Evolutionary conservation across 345 rosid genomes (phyloP).

Genomic region (Syzygium oleosum): DNA sequence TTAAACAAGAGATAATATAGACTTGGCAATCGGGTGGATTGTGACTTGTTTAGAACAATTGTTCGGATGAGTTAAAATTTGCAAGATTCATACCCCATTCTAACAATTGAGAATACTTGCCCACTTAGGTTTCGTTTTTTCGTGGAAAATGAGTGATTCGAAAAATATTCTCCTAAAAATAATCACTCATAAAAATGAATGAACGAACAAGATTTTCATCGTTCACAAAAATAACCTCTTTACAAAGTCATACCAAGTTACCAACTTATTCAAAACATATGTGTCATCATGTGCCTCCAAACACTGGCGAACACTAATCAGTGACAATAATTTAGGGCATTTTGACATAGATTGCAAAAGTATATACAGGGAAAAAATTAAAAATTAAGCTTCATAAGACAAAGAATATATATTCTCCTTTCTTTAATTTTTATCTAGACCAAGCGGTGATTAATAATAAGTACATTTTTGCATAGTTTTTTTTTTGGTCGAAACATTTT

Average conservation of each 20-base stretch:
- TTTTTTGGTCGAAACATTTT: too few relatives aligned
- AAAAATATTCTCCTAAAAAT: too few relatives aligned
- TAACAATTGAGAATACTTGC: not conserved
- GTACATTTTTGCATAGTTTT: not conserved
- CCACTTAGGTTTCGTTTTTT: not conserved
- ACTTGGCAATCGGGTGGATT: not conserved
- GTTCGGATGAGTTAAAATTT: not conserved
- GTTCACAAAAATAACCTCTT: not conserved
- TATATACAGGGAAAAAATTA: not conserved
- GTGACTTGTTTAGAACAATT: not conserved
- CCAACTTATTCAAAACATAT: not conserved
- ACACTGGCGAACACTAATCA: not conserved
- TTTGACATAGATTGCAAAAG: not conserved
- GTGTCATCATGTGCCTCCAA: not conserved
- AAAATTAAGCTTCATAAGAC: not conserved
- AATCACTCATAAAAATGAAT: too few relatives aligned
- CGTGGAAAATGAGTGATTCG: too few relatives aligned
- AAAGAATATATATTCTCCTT: rapidly evolving
- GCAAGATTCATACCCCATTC: not conserved
- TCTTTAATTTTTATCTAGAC: not conserved
- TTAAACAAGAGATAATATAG: not conserved
- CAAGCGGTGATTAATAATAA: not conserved
- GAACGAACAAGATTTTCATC: too few relatives aligned
- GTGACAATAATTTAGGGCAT: not conserved
- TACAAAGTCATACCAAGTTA: not conserved